These are phyloP conservation scores for Epichloe hybrida DNA, from an alignment of 2,329 filamentous ascomycete species.

Conservation along the genomic window DNA sequence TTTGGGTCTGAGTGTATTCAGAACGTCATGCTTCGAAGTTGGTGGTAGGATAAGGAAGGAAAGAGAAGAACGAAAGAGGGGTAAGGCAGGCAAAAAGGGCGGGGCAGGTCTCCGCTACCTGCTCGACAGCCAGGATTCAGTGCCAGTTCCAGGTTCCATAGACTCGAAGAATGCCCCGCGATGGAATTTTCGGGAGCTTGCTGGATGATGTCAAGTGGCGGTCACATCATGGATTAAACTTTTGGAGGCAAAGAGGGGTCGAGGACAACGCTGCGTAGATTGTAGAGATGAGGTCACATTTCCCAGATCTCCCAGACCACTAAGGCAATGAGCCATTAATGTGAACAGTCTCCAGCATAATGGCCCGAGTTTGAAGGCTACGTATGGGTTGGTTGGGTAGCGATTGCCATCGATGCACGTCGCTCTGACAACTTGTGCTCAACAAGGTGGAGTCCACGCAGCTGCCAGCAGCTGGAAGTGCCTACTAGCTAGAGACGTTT, in stretches of 20 bases:
- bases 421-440: no score
- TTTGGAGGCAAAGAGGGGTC: neutral
- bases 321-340: no score
- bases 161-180: conserved; percentile 16
- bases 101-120: conserved; percentile 8
- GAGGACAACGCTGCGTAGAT: conserved; percentile 1
- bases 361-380: neutral
- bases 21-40: neutral
- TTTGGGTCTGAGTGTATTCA: neutral
- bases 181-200: conserved; percentile 17
- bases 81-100: conserved; percentile 1
- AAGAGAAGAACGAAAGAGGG: conserved; percentile 4
- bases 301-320: neutral
- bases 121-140: neutral
- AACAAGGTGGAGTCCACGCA: neutral
- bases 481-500: no score
- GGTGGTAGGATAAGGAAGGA: neutral
- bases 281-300: no score
- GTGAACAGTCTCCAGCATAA: no score
- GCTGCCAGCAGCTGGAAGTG: neutral
- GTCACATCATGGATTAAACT: conserved; percentile 4
- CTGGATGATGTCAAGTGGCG: conserved; percentile 18
- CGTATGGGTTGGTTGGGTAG: no score
- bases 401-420: no score
- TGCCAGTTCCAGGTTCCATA: conserved; percentile 6